Evolutionary conservation across 176 grass and related monocot species (phyloP), one percentile per base, ranked within the genome.

Genomic region (Microstegium vimineum): DNA sequence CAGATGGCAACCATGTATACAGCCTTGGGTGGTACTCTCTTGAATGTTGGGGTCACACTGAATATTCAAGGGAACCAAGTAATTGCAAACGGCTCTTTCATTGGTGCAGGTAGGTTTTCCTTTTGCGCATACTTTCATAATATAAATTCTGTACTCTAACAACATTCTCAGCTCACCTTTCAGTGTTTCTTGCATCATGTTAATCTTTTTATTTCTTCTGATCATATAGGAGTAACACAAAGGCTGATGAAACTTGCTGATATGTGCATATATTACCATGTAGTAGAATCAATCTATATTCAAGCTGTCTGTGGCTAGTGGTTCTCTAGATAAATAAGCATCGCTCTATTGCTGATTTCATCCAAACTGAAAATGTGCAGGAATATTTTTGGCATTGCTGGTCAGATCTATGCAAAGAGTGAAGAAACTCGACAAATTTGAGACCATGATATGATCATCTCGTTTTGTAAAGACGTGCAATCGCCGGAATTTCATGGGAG

Each of bases 1-100:
- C 95, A 98, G 65, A 98, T 95, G 92, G 90, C 90, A 0, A 94
- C 95, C 30, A 90, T 93, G 84, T 95, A 94, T 87, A 91, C 84
- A 60, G 90, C 92, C 79, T 82, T 94, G 20, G 76, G 92, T 82
- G 95, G 95, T 62, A 94, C 92, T 45, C 89, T 98, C 26, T 74
- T 98, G 38, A 98, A 98, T 68, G 85, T 98, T 35, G 92, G 92
- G 57, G 86, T 98, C 45, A 86, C 90, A 71, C 80, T 94, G 75
- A 89, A 81, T 75, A 86, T 82, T 80, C 92, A 94, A 93, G 95
- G 95, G 51, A 90, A 91, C 66, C 87, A 91, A 84, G 52, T 73
- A 40, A 57, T 94, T 6, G 89, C 92, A 74, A 95, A 90, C 40
- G 85, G 90, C 67, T 91, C 95, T 37, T 98, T 93, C 28, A 8